These are phyloP conservation scores for Arthroderma sp. DNA, from an alignment of 2,329 filamentous ascomycete genomes.

Conservation along the genomic window DNA sequence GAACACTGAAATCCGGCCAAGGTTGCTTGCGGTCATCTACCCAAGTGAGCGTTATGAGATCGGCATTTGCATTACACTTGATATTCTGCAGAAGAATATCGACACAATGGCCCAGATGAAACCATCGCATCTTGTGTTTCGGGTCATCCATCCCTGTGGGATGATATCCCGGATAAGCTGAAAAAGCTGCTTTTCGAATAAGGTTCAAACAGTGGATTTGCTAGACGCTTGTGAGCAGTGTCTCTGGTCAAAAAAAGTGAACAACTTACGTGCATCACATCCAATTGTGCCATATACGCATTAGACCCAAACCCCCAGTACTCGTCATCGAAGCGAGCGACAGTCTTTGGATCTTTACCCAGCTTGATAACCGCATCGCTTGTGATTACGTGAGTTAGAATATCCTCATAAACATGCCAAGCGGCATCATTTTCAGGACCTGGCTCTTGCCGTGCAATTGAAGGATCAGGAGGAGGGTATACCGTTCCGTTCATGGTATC, in stretches of 20 bases:
- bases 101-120: not conserved
- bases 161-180: constrained; percentile 11
- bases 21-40: not conserved
- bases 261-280: constrained; percentile 24
- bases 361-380: constrained; percentile 15
- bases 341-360: constrained; percentile 20
- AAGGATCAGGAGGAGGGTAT: constrained; percentile 13
- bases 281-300: constrained; percentile 22
- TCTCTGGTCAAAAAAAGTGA: not conserved
- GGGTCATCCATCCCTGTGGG: constrained; percentile 2
- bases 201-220: constrained; percentile 26
- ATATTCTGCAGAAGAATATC: not conserved
- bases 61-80: not conserved
- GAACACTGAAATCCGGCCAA: not conserved
- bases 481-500: constrained; percentile 15
- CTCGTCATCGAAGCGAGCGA: constrained; percentile 10
- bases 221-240: not conserved
- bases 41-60: not conserved
- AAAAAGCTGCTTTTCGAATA: constrained; percentile 16
- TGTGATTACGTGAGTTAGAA: constrained; percentile 13
- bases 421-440: constrained; percentile 17
- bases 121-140: not conserved
- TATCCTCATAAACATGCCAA: constrained; percentile 21
- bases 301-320: constrained; percentile 19
- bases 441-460: constrained; percentile 19